phyloP scores from a whole-genome alignment of 2,329 filamentous ascomycete genomes.

The Aspergillus vadensis region DNA sequence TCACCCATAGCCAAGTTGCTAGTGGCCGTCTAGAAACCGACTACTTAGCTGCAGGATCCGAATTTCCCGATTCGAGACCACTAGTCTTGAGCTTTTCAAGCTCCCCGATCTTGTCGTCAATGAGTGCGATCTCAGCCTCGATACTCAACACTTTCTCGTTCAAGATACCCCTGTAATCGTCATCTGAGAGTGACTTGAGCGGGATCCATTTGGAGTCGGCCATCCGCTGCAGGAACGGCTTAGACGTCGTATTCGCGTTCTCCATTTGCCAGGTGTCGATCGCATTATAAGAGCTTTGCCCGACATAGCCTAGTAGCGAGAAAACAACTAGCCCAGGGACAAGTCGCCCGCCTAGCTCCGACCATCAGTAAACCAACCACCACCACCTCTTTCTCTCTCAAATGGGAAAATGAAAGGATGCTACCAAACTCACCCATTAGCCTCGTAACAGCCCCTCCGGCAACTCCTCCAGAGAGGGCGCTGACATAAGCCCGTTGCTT shows the following conservation, averaged over 20 bases:
- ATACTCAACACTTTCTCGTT: constrained; percentile 69
- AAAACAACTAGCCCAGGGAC: constrained; percentile 63
- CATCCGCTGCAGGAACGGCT: constrained; percentile 52
- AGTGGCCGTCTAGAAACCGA: not conserved
- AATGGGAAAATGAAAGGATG: constrained; percentile 4
- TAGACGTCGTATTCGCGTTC: constrained; percentile 37
- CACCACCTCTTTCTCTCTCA: not conserved
- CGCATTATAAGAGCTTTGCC: constrained; percentile 59
- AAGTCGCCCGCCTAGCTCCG: constrained; percentile 56
- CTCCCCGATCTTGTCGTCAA: constrained; percentile 72
- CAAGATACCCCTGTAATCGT: constrained; percentile 72
- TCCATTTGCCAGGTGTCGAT: constrained; percentile 51
- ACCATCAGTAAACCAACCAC: constrained; percentile 12
- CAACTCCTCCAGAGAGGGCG: constrained; percentile 68
- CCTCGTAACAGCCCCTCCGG: constrained; percentile 59
- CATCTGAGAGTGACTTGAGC: constrained; percentile 68
- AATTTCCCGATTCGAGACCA: not conserved
- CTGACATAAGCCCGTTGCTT: constrained; percentile 68
- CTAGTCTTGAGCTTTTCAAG: constrained; percentile 40
- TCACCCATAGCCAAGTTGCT: not conserved
- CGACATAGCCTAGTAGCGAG: constrained; percentile 57
- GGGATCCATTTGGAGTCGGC: constrained; percentile 70
- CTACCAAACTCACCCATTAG: constrained; percentile 51
- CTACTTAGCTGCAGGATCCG: constrained; percentile 9
- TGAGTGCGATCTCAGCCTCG: constrained; percentile 74